Conservation (phyloP, 2,329 filamentous ascomycete genomes). For the Fusarium citri region DNA sequence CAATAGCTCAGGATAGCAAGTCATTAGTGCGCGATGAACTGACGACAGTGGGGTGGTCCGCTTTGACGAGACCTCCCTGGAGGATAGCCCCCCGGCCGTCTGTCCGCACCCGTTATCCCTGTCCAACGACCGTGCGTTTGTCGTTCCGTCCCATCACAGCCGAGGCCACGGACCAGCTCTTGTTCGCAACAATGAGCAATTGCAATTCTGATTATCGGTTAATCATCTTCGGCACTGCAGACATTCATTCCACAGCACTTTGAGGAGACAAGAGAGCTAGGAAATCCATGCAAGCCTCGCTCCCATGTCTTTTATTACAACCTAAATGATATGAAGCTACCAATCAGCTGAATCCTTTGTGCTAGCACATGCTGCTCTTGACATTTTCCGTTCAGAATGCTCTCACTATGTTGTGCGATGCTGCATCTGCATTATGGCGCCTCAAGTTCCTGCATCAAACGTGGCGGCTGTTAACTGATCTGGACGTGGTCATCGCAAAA, state of each 20-base stretch:
- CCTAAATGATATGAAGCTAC: constrained; percentile 5
- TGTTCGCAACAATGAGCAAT: constrained; percentile 32
- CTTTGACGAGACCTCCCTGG: constrained; percentile 31
- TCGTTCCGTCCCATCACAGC: constrained; percentile 44
- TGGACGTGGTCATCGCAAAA: constrained; percentile 31
- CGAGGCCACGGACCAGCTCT: constrained; percentile 47
- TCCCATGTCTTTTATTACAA: constrained; percentile 3
- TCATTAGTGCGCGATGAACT: constrained; percentile 29
- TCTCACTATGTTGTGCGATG: constrained; percentile 23
- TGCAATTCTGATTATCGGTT: constrained; percentile 8
- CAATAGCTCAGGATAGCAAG: constrained; percentile 14
- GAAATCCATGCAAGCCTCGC: constrained; percentile 1
- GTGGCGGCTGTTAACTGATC: constrained; percentile 46
- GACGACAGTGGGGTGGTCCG: constrained; percentile 35
- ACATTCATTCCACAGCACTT: not conserved
- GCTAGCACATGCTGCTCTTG: constrained; percentile 27
- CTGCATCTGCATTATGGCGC: constrained; percentile 33
- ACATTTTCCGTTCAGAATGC: constrained; percentile 29
- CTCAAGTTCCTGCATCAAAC: constrained; percentile 47
- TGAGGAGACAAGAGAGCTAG: constrained; percentile 15
- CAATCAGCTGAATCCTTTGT: constrained; percentile 7
- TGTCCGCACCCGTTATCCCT: constrained; percentile 43
- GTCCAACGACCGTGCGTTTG: constrained; percentile 39
- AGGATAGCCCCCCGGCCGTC: constrained; percentile 2
- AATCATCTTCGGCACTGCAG: not conserved